phyloP scores from a whole-genome alignment of 306 rosid genomes.

The Quercus ilex region DNA sequence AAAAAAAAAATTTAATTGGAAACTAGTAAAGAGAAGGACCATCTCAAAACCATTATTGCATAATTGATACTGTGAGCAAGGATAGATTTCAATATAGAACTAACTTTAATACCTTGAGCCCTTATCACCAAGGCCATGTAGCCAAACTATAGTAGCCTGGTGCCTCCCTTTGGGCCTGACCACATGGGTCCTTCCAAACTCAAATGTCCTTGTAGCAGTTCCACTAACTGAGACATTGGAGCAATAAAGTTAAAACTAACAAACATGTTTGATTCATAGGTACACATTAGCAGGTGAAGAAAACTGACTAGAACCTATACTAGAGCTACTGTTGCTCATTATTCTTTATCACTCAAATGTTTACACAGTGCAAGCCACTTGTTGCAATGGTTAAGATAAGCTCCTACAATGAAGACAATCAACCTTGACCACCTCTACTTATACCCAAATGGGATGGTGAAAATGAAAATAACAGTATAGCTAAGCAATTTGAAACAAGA shows the following conservation, averaged over 20 bases:
- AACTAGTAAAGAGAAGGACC: neutral
- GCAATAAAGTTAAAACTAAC: constrained; percentile 21
- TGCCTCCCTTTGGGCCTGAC: constrained; percentile 85
- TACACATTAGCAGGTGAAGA: neutral
- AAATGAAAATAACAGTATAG: constrained; percentile 26
- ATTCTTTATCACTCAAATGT: constrained; percentile 39
- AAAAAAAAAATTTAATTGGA: too few species aligned
- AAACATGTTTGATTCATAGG: too few species aligned
- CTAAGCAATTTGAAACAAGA: constrained; percentile 7
- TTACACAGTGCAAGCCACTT: constrained; percentile 24
- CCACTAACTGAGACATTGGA: constrained; percentile 60
- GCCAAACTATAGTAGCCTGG: constrained; percentile 91
- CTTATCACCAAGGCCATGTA: constrained; percentile 86
- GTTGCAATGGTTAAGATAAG: constrained; percentile 30
- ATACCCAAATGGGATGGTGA: constrained; percentile 44
- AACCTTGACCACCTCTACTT: constrained; percentile 49
- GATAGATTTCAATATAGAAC: constrained; percentile 12
- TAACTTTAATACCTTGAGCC: constrained; percentile 66
- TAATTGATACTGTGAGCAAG: constrained; percentile 2
- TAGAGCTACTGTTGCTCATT: constrained; percentile 56
- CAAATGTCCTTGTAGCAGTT: constrained; percentile 56
- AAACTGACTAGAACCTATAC: constrained; percentile 68
- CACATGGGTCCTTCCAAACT: constrained; percentile 90
- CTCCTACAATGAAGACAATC: constrained; percentile 60
- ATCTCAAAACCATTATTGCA: constrained; percentile 5